These are phyloP conservation scores for Zygosaccharomyces sapae DNA, from an alignment of 1,139 yeast genomes.

Conservation along the genomic window DNA sequence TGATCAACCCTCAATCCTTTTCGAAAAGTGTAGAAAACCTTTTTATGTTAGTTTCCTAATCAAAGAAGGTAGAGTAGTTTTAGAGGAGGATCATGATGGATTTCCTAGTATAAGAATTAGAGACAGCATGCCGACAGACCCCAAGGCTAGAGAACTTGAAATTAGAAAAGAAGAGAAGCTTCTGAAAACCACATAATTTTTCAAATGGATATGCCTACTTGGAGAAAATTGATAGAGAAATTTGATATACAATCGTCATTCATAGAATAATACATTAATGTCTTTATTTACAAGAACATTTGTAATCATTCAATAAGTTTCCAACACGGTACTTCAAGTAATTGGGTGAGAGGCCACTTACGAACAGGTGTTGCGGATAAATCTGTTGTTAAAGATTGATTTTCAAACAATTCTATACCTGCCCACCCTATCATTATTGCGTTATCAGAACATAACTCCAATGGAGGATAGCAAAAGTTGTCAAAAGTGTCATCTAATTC, in stretches of 20 bases:
- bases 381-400: conserved; percentile 45
- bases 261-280: conserved; percentile 38
- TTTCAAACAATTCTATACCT: conserved; percentile 79
- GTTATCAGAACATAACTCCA: conserved; percentile 82
- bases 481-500: conserved; percentile 36
- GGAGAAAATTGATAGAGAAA: conserved; percentile 52
- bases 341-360: conserved; percentile 67
- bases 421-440: conserved; percentile 98
- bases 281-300: conserved; percentile 8
- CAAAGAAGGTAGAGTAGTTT: conserved; percentile 60
- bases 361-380: conserved; percentile 55
- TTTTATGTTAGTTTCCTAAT: conserved; percentile 74
- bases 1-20: conserved; percentile 72
- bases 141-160: conserved; percentile 29
- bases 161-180: conserved; percentile 30
- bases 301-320: conserved; percentile 10
- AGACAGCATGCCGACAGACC: conserved; percentile 32
- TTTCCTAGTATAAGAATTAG: conserved; percentile 42
- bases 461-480: conserved; percentile 60
- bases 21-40: conserved; percentile 78
- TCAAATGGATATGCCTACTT: conserved; percentile 59
- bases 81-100: conserved; percentile 51
- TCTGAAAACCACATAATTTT: conserved; percentile 62
- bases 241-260: conserved; percentile 53
- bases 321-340: conserved; percentile 53